These are phyloP conservation scores for Dictyostelium capitatum DNA, from an alignment of 78 protist species.

Conservation along the genomic window DNA sequence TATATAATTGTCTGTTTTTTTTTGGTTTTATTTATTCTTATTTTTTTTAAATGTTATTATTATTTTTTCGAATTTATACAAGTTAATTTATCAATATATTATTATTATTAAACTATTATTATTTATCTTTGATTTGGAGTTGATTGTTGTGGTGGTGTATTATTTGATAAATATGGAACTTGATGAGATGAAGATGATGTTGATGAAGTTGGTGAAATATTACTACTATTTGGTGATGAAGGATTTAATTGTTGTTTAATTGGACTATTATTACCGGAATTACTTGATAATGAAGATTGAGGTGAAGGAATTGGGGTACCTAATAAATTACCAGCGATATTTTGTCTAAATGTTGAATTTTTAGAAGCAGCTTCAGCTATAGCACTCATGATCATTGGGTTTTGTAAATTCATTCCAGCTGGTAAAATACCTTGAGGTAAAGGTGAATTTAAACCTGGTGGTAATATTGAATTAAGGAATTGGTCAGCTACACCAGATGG, in stretches of 20 bases:
- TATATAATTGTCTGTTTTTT: not conserved
- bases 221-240: not conserved
- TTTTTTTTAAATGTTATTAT: not conserved
- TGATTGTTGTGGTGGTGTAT: constrained; percentile 66
- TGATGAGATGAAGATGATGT: constrained; percentile 11
- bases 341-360: constrained; percentile 33
- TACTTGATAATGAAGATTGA: not conserved
- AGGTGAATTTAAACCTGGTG: constrained; percentile 26
- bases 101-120: not conserved
- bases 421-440: constrained; percentile 52
- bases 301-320: constrained; percentile 66
- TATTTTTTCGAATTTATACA: constrained; percentile 6
- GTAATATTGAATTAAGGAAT: not conserved
- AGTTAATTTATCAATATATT: not conserved
- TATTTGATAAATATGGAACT: constrained; percentile 58
- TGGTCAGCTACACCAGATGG: constrained; percentile 10
- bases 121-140: constrained; percentile 22
- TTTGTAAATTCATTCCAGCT: constrained; percentile 62
- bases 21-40: not conserved
- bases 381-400: constrained; percentile 73
- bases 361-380: constrained; percentile 76
- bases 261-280: constrained; percentile 44
- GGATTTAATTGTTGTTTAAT: not conserved
- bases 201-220: not conserved
- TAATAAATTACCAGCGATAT: not conserved